phyloP scores from a whole-genome alignment of 2,329 filamentous ascomycete genomes.

The Alternaria arbusti region DNA sequence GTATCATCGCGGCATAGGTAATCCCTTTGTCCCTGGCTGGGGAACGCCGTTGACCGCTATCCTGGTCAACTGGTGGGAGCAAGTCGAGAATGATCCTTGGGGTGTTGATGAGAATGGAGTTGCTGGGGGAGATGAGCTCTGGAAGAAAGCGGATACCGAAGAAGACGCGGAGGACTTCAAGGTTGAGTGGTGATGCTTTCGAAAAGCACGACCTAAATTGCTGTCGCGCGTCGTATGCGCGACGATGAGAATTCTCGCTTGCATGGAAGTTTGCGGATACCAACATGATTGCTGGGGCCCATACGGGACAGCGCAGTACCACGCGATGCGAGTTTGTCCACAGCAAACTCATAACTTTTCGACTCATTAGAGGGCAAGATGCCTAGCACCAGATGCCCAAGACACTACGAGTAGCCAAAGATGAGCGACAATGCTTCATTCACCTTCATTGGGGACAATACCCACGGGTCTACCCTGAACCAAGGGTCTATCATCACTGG shows the following conservation, averaged over 20 bases:
- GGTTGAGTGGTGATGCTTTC: neutral
- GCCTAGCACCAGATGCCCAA: neutral
- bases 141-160: neutral
- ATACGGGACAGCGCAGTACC: neutral
- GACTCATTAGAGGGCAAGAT: slow-evolving; percentile 28
- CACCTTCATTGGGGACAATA: neutral
- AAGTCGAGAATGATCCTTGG: neutral
- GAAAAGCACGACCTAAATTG: too few relatives aligned
- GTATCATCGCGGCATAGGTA: neutral
- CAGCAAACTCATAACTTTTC: neutral
- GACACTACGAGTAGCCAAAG: neutral
- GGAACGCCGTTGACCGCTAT: neutral
- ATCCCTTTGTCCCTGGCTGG: neutral
- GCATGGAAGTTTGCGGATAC: neutral
- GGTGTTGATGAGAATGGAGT: neutral
- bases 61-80: neutral
- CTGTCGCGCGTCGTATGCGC: too few relatives aligned
- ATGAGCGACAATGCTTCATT: neutral
- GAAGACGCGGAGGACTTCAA: neutral
- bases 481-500: neutral
- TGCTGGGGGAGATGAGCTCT: neutral
- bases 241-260: too few relatives aligned
- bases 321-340: neutral
- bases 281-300: rapidly evolving
- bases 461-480: neutral